Evolutionary conservation across 2,329 filamentous ascomycete species (phyloP).

Genomic region (Metarhizium sp.): DNA sequence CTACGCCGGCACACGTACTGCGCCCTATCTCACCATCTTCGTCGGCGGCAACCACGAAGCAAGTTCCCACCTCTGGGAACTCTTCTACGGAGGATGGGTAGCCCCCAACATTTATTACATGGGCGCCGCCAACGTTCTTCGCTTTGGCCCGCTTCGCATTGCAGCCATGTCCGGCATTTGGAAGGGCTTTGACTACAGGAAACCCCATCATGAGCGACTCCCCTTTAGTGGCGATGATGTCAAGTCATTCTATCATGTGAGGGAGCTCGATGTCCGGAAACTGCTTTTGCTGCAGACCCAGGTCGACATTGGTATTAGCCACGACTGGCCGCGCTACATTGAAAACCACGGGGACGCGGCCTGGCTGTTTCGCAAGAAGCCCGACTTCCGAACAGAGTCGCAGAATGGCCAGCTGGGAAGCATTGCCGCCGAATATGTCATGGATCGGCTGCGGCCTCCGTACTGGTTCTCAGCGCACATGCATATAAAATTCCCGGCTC

Average conservation of each 20-base stretch:
- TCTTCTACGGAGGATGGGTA: conserved; percentile 95
- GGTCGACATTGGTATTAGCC: conserved; percentile 83
- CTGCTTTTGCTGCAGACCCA: conserved; percentile 76
- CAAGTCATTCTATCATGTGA: conserved; percentile 77
- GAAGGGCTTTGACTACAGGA: conserved; percentile 83
- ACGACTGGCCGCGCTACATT: conserved; percentile 87
- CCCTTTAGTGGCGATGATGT: conserved; percentile 74
- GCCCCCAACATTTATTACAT: conserved; percentile 97
- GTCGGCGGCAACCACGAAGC: conserved; percentile 95
- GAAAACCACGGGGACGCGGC: conserved; percentile 67
- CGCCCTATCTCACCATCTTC: conserved; percentile 87
- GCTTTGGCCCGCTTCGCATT: conserved; percentile 76
- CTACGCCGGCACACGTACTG: conserved; percentile 68
- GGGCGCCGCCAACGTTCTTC: conserved; percentile 82
- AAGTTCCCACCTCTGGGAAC: conserved; percentile 78
- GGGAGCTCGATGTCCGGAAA: conserved; percentile 87
- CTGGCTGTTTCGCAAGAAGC: conserved; percentile 63
- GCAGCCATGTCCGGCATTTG: conserved; percentile 89
- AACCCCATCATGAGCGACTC: conserved; percentile 73
- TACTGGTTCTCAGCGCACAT: conserved; percentile 94
- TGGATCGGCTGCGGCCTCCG: conserved; percentile 70
- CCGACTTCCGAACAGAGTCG: conserved; percentile 67
- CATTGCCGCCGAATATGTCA: conserved; percentile 65
- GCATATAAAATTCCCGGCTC: conserved; percentile 77
- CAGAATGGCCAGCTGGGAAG: conserved; percentile 68